A percentile compares a stretch with the other conserved stretches of the same genome.
Evolutionary conservation across 306 rosid species (phyloP).

Genomic region (Alnus glutinosa): DNA sequence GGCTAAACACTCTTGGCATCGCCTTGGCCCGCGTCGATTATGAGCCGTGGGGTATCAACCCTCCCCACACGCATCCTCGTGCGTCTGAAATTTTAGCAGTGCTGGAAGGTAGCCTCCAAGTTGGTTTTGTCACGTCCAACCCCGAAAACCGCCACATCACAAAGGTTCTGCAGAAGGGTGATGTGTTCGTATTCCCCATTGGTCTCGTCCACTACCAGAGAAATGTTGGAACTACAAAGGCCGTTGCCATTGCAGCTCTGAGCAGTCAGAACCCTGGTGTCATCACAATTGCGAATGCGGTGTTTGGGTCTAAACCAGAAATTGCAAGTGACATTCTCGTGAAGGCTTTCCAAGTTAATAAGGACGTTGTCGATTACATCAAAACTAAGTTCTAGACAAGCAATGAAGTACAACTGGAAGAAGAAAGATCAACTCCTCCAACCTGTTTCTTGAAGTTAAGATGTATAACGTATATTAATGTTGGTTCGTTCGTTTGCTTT

Average conservation of each 20-base stretch:
- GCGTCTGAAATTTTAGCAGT: constrained; percentile 29
- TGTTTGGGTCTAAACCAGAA: constrained; percentile 35
- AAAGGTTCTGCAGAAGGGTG: constrained; percentile 26
- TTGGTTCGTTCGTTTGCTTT: too few relatives aligned
- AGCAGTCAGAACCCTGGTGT: constrained; percentile 46
- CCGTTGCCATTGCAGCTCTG: constrained; percentile 34
- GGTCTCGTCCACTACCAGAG: constrained; percentile 39
- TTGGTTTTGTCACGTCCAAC: constrained; percentile 40
- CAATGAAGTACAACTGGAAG: neutral
- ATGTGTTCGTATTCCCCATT: constrained; percentile 34
- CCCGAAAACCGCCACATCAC: constrained; percentile 24
- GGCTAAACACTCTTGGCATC: constrained; percentile 38
- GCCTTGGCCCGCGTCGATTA: constrained; percentile 30
- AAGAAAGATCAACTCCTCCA: too few relatives aligned
- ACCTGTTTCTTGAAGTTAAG: too few relatives aligned
- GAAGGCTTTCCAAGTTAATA: constrained; percentile 32
- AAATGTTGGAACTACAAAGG: constrained; percentile 21
- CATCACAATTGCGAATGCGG: constrained; percentile 28
- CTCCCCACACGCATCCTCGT: constrained; percentile 39
- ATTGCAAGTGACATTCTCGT: constrained; percentile 32
- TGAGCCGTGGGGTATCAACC: constrained; percentile 30
- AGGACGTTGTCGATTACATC: neutral
- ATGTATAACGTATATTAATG: too few relatives aligned
- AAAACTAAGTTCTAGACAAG: constrained; percentile 27
- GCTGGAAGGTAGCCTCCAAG: constrained; percentile 34